These are phyloP conservation scores for Trichosporon faecale DNA, from an alignment of 1,284 basidiomycete genomes.

Conservation along the genomic window DNA sequence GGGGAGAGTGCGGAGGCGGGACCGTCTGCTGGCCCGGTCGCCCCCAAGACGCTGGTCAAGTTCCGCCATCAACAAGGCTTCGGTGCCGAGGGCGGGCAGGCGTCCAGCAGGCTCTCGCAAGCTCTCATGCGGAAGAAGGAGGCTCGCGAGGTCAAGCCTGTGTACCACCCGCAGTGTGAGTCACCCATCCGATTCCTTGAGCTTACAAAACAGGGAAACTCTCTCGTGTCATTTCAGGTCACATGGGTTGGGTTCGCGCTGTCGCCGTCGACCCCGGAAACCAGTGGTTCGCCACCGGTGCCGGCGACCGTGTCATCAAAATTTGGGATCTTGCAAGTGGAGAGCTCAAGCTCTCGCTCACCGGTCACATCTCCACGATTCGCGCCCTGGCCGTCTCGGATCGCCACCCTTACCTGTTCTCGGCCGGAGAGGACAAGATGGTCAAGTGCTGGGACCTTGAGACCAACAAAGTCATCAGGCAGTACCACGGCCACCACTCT, in stretches of 20 bases:
- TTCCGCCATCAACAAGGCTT: slow-evolving; percentile 53
- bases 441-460: slow-evolving; percentile 99
- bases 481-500: slow-evolving; percentile 96
- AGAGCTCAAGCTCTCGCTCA: slow-evolving; percentile 89
- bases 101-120: slow-evolving; percentile 65
- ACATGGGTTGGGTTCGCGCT: slow-evolving; percentile 96
- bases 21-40: slow-evolving; percentile 4
- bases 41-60: slow-evolving; percentile 44
- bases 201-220: slow-evolving; percentile 60
- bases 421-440: slow-evolving; percentile 99
- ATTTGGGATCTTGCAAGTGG: slow-evolving; percentile 99
- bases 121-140: slow-evolving; percentile 87
- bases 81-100: slow-evolving; percentile 50
- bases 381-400: slow-evolving; percentile 87
- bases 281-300: slow-evolving; percentile 97
- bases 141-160: slow-evolving; percentile 85
- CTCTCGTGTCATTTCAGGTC: slow-evolving; percentile 92
- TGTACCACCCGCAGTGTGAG: slow-evolving; percentile 76
- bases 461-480: slow-evolving; percentile 96
- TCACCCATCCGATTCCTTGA: slow-evolving; percentile 57
- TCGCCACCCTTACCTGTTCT: slow-evolving; percentile 95
- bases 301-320: slow-evolving; percentile 96
- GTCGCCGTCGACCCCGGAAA: slow-evolving; percentile 96
- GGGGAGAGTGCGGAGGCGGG: background rate
- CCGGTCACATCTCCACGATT: slow-evolving; percentile 96